phyloP scores from a whole-genome alignment of 2,329 filamentous ascomycete species.

The Penicillium verrucosum region DNA sequence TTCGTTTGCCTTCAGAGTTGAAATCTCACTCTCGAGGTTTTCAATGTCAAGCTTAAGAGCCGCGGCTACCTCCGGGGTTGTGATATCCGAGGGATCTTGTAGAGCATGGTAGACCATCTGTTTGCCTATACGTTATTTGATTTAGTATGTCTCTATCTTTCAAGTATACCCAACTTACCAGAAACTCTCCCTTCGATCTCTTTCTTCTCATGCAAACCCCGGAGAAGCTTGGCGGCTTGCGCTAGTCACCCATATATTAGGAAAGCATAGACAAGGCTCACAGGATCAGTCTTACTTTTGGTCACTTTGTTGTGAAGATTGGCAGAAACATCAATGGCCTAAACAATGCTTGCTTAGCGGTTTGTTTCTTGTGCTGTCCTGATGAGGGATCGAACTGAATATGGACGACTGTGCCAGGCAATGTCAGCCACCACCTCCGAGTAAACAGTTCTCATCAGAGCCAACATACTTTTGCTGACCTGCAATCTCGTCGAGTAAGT shows the following conservation, averaged over 20 bases:
- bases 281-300: slow-evolving; percentile 45
- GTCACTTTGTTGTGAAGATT: slow-evolving; percentile 61
- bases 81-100: slow-evolving; percentile 51
- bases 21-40: slow-evolving; percentile 46
- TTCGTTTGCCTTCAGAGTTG: slow-evolving; percentile 45
- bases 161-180: slow-evolving; percentile 36
- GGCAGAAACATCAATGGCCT: slow-evolving; percentile 57
- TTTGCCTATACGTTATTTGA: slow-evolving; percentile 48
- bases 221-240: slow-evolving; percentile 58
- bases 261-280: neutral
- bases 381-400: slow-evolving; percentile 43
- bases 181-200: slow-evolving; percentile 57
- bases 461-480: slow-evolving; percentile 49
- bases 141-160: neutral
- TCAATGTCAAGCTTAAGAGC: slow-evolving; percentile 50
- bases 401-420: slow-evolving; percentile 46
- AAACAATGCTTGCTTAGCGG: neutral
- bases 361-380: neutral
- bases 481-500: slow-evolving; percentile 20
- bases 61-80: slow-evolving; percentile 49
- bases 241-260: slow-evolving; percentile 35
- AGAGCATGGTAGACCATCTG: slow-evolving; percentile 60
- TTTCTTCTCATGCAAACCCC: slow-evolving; percentile 60
- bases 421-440: slow-evolving; percentile 1
- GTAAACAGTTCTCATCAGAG: neutral